Conservation (phyloP, 257 asterid genomes). For the Scutellaria galericulata region DNA sequence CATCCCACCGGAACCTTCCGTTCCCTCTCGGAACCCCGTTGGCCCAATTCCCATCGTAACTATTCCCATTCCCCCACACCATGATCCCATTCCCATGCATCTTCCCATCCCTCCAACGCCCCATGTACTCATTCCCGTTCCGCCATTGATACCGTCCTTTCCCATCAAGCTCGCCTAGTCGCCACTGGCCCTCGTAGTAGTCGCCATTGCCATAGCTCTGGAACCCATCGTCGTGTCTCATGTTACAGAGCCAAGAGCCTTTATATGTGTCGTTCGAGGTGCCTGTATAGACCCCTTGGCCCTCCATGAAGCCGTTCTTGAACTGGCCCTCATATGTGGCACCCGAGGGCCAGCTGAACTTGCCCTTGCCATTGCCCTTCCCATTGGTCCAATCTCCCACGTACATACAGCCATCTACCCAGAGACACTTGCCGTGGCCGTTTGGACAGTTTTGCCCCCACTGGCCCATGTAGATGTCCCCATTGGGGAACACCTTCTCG, state of each 20-base stretch:
- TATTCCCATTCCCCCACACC: constrained; percentile 74
- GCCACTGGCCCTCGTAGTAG: constrained; percentile 77
- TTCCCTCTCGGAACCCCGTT: constrained; percentile 82
- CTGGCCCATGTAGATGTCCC: constrained; percentile 77
- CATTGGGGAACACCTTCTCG: constrained; percentile 67
- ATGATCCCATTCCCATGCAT: constrained; percentile 79
- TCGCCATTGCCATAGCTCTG: constrained; percentile 72
- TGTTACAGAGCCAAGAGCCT: constrained; percentile 72
- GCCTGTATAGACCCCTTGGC: constrained; percentile 82
- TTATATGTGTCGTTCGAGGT: constrained; percentile 61
- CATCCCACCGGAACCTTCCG: constrained; percentile 75
- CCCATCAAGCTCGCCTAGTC: constrained; percentile 65
- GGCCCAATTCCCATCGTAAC: constrained; percentile 83
- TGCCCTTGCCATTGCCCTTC: constrained; percentile 68
- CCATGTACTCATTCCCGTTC: constrained; percentile 76
- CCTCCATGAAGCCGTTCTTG: constrained; percentile 82
- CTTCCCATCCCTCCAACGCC: constrained; percentile 76
- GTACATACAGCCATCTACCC: constrained; percentile 92
- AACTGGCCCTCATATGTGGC: constrained; percentile 88
- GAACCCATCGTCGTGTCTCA: constrained; percentile 75
- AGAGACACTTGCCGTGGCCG: constrained; percentile 80
- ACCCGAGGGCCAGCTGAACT: constrained; percentile 93
- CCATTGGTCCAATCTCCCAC: constrained; percentile 86
- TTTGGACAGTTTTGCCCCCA: constrained; percentile 68
- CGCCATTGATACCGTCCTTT: constrained; percentile 83